phyloP scores from a whole-genome alignment of 2,329 filamentous ascomycete genomes.

The Fusarium begoniae region DNA sequence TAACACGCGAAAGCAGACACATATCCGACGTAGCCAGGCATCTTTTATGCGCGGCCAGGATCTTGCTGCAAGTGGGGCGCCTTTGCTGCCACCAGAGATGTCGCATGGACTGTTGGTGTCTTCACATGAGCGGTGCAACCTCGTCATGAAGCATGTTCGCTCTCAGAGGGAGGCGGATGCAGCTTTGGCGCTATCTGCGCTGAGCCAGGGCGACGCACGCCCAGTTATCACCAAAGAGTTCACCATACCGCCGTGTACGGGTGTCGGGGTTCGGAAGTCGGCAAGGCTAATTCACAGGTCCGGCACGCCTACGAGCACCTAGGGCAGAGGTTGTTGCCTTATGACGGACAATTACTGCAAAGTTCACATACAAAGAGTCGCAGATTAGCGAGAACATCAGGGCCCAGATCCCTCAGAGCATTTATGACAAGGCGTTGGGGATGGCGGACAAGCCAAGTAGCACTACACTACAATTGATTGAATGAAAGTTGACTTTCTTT shows the following conservation, averaged over 20 bases:
- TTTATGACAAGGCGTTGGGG: constrained; percentile 38
- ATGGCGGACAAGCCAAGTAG: constrained; percentile 7
- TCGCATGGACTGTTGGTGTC: constrained; percentile 19
- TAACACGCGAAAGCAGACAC: constrained; percentile 41
- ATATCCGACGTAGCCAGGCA: not conserved
- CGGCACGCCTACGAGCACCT: constrained; percentile 17
- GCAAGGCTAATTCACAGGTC: constrained; percentile 12
- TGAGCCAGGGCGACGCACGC: constrained; percentile 32
- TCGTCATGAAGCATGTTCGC: constrained; percentile 23
- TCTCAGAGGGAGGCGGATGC: constrained; percentile 37
- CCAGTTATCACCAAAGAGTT: constrained; percentile 5
- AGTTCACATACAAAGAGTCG: constrained; percentile 12
- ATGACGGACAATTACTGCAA: constrained; percentile 3
- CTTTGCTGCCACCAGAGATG: constrained; percentile 35
- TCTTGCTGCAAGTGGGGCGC: constrained; percentile 37
- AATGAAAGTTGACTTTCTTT: not conserved
- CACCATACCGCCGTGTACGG: constrained; percentile 5
- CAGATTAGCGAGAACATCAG: constrained; percentile 1
- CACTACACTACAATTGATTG: constrained; percentile 5
- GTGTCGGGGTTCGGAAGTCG: constrained; percentile 27
- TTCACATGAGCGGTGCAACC: constrained; percentile 4
- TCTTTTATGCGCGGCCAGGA: constrained; percentile 24
- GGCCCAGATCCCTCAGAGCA: constrained; percentile 7
- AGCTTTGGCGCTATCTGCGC: constrained; percentile 34
- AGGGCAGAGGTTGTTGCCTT: constrained; percentile 16